Base-by-base conservation (phyloP, 1,284 basidiomycete species). In the Microstroma glucosiphilum region DNA sequence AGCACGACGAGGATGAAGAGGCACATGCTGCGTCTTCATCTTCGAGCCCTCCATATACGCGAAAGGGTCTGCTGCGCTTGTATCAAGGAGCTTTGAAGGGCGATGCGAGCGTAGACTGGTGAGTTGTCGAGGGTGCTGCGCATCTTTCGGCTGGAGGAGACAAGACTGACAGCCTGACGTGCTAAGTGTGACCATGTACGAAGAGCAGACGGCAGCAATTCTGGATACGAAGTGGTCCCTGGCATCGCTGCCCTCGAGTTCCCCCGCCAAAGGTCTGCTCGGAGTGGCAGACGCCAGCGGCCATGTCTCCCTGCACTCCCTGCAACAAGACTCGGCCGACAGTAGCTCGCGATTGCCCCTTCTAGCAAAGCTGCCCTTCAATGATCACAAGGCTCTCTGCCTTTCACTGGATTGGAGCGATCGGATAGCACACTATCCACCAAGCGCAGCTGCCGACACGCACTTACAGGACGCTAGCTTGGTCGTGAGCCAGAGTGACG, bases 191-290 rank as follows among this genome's bases (percentile, higher is more conserved):
- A 37, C 30, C 3, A 19, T 8, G 21, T 23, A 26, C 51, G 51
- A 54, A 54, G 51, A 54, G 19, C 66, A 70, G 3, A 75, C 66
- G 26, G 62, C 71, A 0, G 77, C 77, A 4, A 72, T 79, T 17
- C 60, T 79, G n/a, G 77, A 79, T 58, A 72, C 72, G 64, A 77
- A 77, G 54, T 79, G 77, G 77, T 70, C 60, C 4, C 61, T 70
- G 56, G 65, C 66, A 2, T 13, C 23, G 13, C 15, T 26, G 0
- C 1, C 6, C 1, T 42, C 15, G 13, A 25, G 48, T 41, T 7
- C 25, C n/a, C 2, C 57, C 43, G 17, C 55, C 15, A 25, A 17
- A 1, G 67, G 61, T 15, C 48, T 66, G 1, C 65, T 76, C 0
- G 71, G 68, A 0, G 66, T 76, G 11, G 74, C 72, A 15, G 69